Evolutionary conservation across 2,329 filamentous ascomycete species (phyloP), one percentile per base, ranked within the genome.

Genomic region (Lasiodiplodia gonubiensis): DNA sequence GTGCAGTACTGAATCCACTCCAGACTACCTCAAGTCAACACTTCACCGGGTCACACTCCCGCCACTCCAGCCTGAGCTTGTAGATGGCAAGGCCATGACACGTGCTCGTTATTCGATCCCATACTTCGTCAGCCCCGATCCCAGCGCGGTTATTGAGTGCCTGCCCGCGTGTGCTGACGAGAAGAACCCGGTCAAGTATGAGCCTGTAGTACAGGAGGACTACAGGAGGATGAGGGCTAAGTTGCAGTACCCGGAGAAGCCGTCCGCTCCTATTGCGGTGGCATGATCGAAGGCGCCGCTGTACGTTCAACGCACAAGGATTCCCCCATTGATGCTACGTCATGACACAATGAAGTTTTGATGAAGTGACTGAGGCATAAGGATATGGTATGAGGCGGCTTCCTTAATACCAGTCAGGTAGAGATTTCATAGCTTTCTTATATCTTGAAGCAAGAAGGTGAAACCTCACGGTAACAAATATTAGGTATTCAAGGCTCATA

Each of bases 61-160:
- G 21, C 65, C 65, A 5, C 46, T 61, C 10, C 55, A 51, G 12
- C 1, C 48, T 2, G 55, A 48, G n/a, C 54, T 23, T n/a, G 54
- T 53, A 4, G 81, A 77, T 1, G 72, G 73, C 1, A 72, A 80
- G 16, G 73, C 78, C 3, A 82, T 86, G 78, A 86, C 84, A 2
- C 76, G 78, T 37, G 80, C 82, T 23, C 77, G 87, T 16, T 89
- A 86, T 69, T 88, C 86, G 10, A 88, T 89, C 64, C 86, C 86
- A 0, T 89, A 88, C 71, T 89, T 89, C 66, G 79, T 88, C 37
- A 76, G 79, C 6, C 84, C 86, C 0, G 82, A 87, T 69, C 77
- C 81, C 2, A 78, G 83, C 52, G 77, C 80, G 3, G 74, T 84
- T 10, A 84, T 89, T 63, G 83, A 86, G 71, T 67, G 65, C 21